Base-by-base conservation (phyloP, 2,329 filamentous ascomycete species). In the Aureobasidium sp. region DNA sequence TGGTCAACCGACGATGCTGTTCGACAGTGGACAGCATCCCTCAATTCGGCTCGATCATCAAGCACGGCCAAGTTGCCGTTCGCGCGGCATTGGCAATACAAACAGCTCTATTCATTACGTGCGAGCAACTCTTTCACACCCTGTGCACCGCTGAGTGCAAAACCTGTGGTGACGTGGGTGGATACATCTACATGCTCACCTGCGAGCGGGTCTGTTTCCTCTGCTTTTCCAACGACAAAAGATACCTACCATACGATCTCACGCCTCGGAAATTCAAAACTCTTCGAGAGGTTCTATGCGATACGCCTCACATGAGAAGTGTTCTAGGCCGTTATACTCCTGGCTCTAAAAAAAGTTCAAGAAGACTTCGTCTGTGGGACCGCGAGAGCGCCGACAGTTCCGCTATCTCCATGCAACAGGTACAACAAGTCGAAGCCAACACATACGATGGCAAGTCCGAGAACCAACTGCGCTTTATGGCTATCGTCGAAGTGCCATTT, bases 161-260 rank as follows among this genome's bases (percentile, higher is more conserved):
- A 47, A 64, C 39, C 9, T 78, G 76, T 67, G 68, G 68, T n/a
- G 65, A 69, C 17, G 76, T 77, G 62, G 75, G 72, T 37, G 69
- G 67, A 44, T 73, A 76, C 62, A 66, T 78, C 52, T 77, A 77
- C 65, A 70, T 77, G 24, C 67, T 78, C 46, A 72, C 69, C 51
- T 76, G 73, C 65, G 66, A 66, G 34, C 73, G 76, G 1, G 73
- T 78, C 53, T 79, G 76, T 67, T 76, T 71, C 63, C 64, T 71
- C 17, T 77, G 75, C 67, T 73, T 76, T 63, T 68, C 70, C 36
- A 53, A 61, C n/a, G 59, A 70, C 3, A 29, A 46, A 0, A 63
- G 65, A 51, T 77, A 73, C 62, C 68, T 73, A 47, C 73, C 75
- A 8, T 73, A 9, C 53, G 56, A 2, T 24, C 32, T 47, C 4